Evolutionary conservation across 495 filamentous ascomycete genomes (phyloP).

Genomic region (Talaromyces nanjingensis): DNA sequence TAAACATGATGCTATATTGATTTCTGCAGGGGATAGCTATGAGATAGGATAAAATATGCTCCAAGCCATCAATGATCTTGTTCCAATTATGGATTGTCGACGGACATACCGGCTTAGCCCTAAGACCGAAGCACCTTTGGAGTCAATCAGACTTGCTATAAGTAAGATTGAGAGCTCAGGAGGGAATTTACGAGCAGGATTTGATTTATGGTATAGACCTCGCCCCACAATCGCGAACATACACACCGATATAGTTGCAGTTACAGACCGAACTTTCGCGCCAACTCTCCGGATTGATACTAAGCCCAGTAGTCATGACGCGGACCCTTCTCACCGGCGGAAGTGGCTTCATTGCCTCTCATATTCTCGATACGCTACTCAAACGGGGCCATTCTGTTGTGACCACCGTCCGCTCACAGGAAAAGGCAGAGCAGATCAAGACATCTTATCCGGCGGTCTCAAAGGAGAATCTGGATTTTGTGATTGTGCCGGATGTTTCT

Average conservation of each 20-base stretch:
- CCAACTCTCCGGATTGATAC: not conserved
- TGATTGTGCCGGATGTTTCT: constrained; percentile 71
- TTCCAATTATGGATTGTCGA: too few relatives aligned
- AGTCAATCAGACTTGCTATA: not conserved
- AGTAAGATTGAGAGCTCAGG: constrained; percentile 3
- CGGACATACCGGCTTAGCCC: too few relatives aligned
- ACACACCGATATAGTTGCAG: too few relatives aligned
- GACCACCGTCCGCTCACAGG: constrained; percentile 67
- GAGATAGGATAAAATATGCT: too few relatives aligned
- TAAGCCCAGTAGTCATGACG: constrained; percentile 13
- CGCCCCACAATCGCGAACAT: too few relatives aligned
- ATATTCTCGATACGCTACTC: constrained; percentile 64
- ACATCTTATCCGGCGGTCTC: constrained; percentile 45
- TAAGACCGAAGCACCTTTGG: too few relatives aligned
- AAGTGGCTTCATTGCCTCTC: constrained; percentile 61
- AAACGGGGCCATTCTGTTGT: constrained; percentile 59
- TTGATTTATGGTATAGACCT: too few relatives aligned
- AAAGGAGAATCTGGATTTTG: constrained; percentile 55
- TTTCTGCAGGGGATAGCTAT: too few relatives aligned
- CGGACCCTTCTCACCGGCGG: constrained; percentile 33
- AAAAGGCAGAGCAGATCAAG: constrained; percentile 63
- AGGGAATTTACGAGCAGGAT: too few relatives aligned
- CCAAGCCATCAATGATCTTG: too few relatives aligned
- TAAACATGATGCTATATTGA: too few relatives aligned
- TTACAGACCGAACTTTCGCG: too few relatives aligned